Conservation (phyloP, 2,329 filamentous ascomycete species). For the Orbilia blumenaviensis region DNA sequence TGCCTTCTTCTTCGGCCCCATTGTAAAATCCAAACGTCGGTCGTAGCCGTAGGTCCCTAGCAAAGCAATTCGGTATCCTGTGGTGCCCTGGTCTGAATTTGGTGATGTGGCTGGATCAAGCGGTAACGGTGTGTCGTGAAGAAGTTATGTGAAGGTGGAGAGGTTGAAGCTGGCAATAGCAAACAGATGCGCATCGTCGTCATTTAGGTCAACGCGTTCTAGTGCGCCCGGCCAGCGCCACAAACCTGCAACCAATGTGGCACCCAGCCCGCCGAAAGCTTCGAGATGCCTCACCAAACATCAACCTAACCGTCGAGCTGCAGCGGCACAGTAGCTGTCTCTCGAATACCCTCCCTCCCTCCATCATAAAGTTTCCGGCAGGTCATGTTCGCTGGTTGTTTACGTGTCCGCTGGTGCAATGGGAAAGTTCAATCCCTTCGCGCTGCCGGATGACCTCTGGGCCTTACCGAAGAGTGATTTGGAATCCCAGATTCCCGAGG, state of each 20-base stretch:
- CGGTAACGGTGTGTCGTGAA: not conserved
- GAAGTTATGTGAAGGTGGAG: not conserved
- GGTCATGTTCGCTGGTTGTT: slow-evolving; percentile 36
- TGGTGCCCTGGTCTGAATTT: slow-evolving; percentile 61
- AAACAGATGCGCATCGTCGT: slow-evolving; percentile 22
- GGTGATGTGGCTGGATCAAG: not conserved
- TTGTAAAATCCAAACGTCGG: slow-evolving; percentile 1
- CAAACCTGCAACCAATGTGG: slow-evolving; percentile 9
- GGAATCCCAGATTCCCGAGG: slow-evolving; percentile 19
- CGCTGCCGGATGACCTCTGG: slow-evolving; percentile 54
- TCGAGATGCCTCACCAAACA: not conserved
- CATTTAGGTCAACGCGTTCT: slow-evolving; percentile 34
- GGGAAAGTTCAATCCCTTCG: slow-evolving; percentile 53
- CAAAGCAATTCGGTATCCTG: slow-evolving; percentile 65
- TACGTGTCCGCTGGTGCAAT: slow-evolving; percentile 32
- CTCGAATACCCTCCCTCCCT: not conserved
- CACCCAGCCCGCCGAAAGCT: not conserved
- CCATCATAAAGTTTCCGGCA: not conserved
- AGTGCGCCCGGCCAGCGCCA: slow-evolving; percentile 8
- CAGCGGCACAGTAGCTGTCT: not conserved
- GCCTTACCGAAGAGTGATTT: slow-evolving; percentile 40
- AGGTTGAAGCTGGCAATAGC: slow-evolving; percentile 10
- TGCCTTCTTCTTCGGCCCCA: slow-evolving; percentile 48
- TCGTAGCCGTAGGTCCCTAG: not conserved
- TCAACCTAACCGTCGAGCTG: not conserved